phyloP scores from a whole-genome alignment of 2,329 filamentous ascomycete species.

The Paracoccidioides lutzii region DNA sequence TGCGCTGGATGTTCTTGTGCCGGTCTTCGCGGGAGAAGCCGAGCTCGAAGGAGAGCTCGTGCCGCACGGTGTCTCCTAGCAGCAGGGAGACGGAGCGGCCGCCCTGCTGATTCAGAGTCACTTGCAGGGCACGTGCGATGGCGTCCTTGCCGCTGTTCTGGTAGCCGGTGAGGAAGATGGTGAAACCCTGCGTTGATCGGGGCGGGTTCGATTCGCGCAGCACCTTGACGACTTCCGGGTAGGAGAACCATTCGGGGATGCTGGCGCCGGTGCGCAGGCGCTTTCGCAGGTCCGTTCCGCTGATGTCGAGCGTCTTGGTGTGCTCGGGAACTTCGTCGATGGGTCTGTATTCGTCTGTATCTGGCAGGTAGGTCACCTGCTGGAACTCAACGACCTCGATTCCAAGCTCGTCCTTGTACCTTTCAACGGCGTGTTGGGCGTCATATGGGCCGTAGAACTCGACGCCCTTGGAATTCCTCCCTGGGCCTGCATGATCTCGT shows the following conservation, averaged over 20 bases:
- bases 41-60: constrained; percentile 85
- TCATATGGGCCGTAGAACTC: constrained; percentile 99
- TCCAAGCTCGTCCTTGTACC: constrained; percentile 90
- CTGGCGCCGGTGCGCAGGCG: constrained; percentile 83
- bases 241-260: constrained; percentile 99
- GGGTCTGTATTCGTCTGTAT: constrained; percentile 90
- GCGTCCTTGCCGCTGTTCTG: constrained; percentile 96
- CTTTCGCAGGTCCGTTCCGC: constrained; percentile 77
- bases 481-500: constrained; percentile 92
- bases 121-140: constrained; percentile 86
- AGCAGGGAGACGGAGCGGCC: constrained; percentile 89
- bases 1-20: constrained; percentile 87
- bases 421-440: constrained; percentile 88
- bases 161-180: constrained; percentile 93
- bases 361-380: constrained; percentile 98
- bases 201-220: constrained; percentile 93
- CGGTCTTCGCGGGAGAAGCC: constrained; percentile 91
- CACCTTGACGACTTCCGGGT: constrained; percentile 94
- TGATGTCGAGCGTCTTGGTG: constrained; percentile 77
- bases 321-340: constrained; percentile 78
- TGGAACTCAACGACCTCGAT: constrained; percentile 99
- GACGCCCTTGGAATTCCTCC: constrained; percentile 92
- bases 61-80: constrained; percentile 86
- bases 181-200: constrained; percentile 86
- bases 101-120: constrained; percentile 95